A percentile compares a stretch with the other conserved stretches of the same genome.
Evolutionary conservation across 202 grass and related monocot genomes (phyloP).

Genomic region (Brachypodium distachyon): DNA sequence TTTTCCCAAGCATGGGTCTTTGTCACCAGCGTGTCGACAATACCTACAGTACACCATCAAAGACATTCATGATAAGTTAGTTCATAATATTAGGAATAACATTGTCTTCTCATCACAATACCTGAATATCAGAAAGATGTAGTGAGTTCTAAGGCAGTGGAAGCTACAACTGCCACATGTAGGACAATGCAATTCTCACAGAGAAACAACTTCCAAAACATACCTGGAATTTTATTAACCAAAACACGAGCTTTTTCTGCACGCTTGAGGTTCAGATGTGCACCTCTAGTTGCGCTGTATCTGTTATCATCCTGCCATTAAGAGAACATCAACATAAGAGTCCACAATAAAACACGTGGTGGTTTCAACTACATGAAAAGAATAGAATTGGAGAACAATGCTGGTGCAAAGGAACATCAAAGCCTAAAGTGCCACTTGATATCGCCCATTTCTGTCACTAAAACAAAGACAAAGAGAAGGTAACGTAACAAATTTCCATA

Average conservation of each 20-base stretch:
- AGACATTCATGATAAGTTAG: neutral
- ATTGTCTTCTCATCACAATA: neutral
- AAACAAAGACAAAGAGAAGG: neutral
- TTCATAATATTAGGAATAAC: neutral
- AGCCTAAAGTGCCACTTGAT: neutral
- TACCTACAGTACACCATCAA: conserved; percentile 29
- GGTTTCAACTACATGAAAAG: neutral
- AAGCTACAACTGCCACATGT: neutral
- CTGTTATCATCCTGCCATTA: conserved; percentile 83
- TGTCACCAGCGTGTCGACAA: conserved; percentile 67
- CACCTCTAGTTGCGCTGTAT: conserved; percentile 89
- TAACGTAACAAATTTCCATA: conserved; percentile 25
- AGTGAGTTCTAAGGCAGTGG: neutral
- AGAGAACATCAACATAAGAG: conserved; percentile 1
- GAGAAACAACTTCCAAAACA: neutral
- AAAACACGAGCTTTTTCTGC: conserved; percentile 92
- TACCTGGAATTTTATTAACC: conserved; percentile 96
- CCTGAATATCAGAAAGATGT: neutral
- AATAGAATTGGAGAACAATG: neutral
- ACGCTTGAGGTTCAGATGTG: conserved; percentile 89
- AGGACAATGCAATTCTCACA: neutral
- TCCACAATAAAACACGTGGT: neutral
- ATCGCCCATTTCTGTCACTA: neutral
- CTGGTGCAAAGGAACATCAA: neutral
- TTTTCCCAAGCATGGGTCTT: conserved; percentile 76